Evolutionary conservation across 257 asterid genomes (phyloP).

Genomic region (Plantago major): DNA sequence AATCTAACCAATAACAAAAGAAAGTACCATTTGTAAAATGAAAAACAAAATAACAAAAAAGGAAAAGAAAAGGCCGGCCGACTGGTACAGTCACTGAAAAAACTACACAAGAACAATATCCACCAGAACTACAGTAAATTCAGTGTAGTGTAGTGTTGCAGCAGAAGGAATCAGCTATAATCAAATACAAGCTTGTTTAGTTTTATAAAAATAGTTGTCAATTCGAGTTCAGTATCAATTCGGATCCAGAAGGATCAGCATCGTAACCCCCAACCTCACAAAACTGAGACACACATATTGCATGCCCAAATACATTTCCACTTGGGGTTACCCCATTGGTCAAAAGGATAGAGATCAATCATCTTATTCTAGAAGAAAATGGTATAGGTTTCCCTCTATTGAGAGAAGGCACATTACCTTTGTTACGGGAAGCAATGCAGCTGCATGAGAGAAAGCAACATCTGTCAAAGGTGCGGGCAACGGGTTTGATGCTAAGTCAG

Average conservation of each 20-base stretch:
- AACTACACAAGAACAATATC: neutral
- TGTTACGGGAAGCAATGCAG: slow-evolving; percentile 92
- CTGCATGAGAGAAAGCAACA: slow-evolving; percentile 99
- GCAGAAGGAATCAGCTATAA: neutral
- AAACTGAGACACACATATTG: no score
- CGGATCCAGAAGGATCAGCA: neutral
- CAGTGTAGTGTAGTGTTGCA: no score
- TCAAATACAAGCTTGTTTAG: neutral
- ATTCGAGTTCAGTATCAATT: neutral
- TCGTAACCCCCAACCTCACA: no score
- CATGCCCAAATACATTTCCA: no score
- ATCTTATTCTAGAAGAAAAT: neutral
- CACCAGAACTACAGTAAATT: no score
- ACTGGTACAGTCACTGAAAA: neutral
- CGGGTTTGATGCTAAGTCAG: slow-evolving; percentile 89
- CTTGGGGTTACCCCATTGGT: no score
- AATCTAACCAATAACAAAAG: no score
- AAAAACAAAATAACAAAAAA: no score
- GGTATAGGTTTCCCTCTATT: slow-evolving; percentile 10
- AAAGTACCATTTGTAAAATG: no score
- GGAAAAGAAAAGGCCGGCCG: no score
- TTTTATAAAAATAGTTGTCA: neutral
- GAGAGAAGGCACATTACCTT: slow-evolving; percentile 48
- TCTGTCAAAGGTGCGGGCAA: slow-evolving; percentile 95
- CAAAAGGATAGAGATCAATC: neutral